Conservation (phyloP, 2,329 filamentous ascomycete species). For the Colletotrichum sublineola region DNA sequence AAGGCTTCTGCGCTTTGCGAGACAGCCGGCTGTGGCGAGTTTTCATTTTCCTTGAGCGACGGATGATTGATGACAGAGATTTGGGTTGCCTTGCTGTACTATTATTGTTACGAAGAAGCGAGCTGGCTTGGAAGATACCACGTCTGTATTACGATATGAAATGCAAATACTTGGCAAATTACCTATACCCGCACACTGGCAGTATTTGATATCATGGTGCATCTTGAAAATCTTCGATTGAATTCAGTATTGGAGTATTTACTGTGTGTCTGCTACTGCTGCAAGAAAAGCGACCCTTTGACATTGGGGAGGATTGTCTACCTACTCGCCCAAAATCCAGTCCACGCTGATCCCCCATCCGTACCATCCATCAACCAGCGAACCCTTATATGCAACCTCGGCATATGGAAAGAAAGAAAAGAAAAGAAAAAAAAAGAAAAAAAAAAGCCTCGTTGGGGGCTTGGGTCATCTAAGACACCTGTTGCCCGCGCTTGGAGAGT, state of each 20-base stretch:
- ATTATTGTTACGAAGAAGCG: conserved; percentile 23
- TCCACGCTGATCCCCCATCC: background rate
- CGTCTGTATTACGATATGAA: conserved; percentile 25
- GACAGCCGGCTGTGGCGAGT: background rate
- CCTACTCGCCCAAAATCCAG: background rate
- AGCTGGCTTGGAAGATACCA: conserved; percentile 31
- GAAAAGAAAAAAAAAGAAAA: background rate
- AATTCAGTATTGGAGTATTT: background rate
- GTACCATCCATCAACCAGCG: background rate
- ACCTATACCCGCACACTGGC: background rate
- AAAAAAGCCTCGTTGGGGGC: background rate
- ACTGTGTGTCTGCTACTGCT: background rate
- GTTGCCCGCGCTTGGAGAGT: background rate
- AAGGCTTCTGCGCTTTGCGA: background rate
- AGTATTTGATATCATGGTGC: background rate
- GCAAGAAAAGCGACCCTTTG: background rate
- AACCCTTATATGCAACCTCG: background rate
- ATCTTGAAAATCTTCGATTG: background rate
- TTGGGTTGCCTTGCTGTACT: conserved; percentile 30
- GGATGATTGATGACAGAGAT: conserved; percentile 13
- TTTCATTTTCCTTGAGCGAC: conserved; percentile 18
- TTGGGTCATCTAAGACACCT: background rate
- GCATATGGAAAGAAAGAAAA: background rate
- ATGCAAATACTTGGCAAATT: background rate
- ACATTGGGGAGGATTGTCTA: background rate